phyloP scores from a whole-genome alignment of 1,139 yeast species.

The Saccharomyces hybrid region DNA sequence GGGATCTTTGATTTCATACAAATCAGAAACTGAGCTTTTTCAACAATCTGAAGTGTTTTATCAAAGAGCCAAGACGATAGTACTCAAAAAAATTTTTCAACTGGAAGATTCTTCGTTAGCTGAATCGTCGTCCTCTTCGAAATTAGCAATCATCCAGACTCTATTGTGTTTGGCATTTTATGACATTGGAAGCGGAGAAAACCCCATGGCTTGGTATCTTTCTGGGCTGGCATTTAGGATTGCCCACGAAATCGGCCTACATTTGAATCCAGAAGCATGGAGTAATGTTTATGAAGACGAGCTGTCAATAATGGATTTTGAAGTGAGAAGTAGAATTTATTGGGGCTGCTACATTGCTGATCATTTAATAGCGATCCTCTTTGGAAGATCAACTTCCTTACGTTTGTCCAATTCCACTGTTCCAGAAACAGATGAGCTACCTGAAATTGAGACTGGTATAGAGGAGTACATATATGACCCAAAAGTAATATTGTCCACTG shows the following conservation, averaged over 20 bases:
- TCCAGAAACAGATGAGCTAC: constrained; percentile 51
- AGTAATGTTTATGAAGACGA: constrained; percentile 27
- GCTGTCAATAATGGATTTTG: constrained; percentile 35
- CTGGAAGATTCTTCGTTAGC: constrained; percentile 21
- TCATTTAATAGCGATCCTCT: constrained; percentile 46
- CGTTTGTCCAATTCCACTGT: constrained; percentile 49
- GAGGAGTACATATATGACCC: constrained; percentile 34
- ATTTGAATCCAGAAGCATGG: constrained; percentile 52
- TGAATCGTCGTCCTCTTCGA: constrained; percentile 25
- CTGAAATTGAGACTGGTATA: constrained; percentile 45
- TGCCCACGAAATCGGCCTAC: constrained; percentile 56
- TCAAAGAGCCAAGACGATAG: constrained; percentile 38
- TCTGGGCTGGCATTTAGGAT: constrained; percentile 55
- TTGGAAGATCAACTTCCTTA: constrained; percentile 49
- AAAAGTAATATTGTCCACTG: constrained; percentile 27
- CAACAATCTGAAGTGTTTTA: constrained; percentile 38
- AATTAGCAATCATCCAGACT: constrained; percentile 37
- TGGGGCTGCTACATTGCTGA: constrained; percentile 62
- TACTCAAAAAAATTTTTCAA: constrained; percentile 39
- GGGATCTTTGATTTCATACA: constrained; percentile 45
- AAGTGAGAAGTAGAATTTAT: constrained; percentile 49
- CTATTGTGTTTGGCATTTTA: constrained; percentile 45
- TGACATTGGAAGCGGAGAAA: constrained; percentile 50
- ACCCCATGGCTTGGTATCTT: constrained; percentile 54
- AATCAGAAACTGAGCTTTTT: constrained; percentile 33